Conservation (phyloP, 2,329 filamentous ascomycete species). For the Celoporthe dispersa region DNA sequence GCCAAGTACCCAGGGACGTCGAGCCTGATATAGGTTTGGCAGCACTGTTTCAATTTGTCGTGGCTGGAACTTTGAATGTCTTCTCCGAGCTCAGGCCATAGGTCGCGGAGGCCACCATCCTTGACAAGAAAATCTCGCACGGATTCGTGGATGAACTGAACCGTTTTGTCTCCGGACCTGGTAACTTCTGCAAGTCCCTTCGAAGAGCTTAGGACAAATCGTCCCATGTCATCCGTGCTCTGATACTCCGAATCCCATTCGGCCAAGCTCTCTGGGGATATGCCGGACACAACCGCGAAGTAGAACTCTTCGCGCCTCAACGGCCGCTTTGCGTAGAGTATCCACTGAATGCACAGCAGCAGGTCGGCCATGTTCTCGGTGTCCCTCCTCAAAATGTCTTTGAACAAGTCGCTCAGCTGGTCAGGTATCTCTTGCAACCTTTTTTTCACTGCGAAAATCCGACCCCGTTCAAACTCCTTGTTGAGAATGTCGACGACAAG, state of each 20-base stretch:
- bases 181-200: conserved; percentile 53
- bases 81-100: conserved; percentile 28
- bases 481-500: conserved; percentile 44
- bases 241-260: conserved; percentile 35
- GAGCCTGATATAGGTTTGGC: conserved; percentile 10
- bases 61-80: conserved; percentile 29
- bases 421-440: conserved; percentile 41
- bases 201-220: conserved; percentile 45
- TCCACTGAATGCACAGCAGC: conserved; percentile 53
- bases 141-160: conserved; percentile 18
- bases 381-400: conserved; percentile 53
- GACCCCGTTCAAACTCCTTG: conserved; percentile 38
- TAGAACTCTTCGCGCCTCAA: conserved; percentile 49
- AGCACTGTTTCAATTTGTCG: conserved; percentile 29
- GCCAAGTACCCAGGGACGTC: neutral
- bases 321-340: conserved; percentile 51
- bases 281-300: conserved; percentile 44
- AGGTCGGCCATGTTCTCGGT: conserved; percentile 44
- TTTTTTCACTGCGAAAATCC: conserved; percentile 33
- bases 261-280: conserved; percentile 30
- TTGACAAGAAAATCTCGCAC: conserved; percentile 30
- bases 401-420: conserved; percentile 52
- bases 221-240: conserved; percentile 34
- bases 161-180: conserved; percentile 32
- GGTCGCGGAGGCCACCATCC: conserved; percentile 22